phyloP scores from a whole-genome alignment of 179 eudicot species.

The Carnegiea gigantea region DNA sequence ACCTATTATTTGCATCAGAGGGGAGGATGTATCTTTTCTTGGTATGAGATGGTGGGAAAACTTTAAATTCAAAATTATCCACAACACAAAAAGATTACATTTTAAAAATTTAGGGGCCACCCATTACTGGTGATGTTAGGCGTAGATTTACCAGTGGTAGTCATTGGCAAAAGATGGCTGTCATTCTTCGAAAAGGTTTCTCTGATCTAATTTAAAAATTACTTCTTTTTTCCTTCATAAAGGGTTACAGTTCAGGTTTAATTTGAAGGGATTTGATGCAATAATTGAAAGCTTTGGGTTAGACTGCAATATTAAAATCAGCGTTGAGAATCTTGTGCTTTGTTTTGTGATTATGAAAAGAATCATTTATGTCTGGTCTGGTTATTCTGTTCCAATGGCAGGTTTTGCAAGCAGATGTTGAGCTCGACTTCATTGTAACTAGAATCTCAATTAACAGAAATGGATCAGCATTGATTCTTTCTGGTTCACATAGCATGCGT shows the following conservation, averaged over 20 bases:
- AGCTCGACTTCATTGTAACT: conserved; percentile 52
- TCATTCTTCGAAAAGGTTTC: neutral
- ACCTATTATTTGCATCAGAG: no score
- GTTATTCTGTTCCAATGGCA: conserved; percentile 30
- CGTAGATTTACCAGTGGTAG: neutral
- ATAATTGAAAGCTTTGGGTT: neutral
- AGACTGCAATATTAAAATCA: neutral
- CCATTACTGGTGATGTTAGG: neutral
- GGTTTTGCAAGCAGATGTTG: conserved; percentile 72
- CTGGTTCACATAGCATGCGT: conserved; percentile 58
- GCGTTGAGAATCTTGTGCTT: neutral
- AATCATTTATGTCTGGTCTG: conserved; percentile 20
- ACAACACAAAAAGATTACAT: no score
- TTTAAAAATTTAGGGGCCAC: no score
- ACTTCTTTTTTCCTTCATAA: neutral
- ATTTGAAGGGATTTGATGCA: neutral
- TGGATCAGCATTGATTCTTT: conserved; percentile 79
- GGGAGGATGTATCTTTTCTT: no score
- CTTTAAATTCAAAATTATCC: no score
- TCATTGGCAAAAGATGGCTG: neutral
- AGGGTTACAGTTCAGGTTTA: neutral
- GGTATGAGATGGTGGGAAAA: no score
- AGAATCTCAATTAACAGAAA: conserved; percentile 69
- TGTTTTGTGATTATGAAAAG: neutral
- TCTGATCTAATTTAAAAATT: neutral